Evolutionary conservation across 768 basidiomycete genomes (phyloP).

Genomic region (Lactarius hengduanensis): DNA sequence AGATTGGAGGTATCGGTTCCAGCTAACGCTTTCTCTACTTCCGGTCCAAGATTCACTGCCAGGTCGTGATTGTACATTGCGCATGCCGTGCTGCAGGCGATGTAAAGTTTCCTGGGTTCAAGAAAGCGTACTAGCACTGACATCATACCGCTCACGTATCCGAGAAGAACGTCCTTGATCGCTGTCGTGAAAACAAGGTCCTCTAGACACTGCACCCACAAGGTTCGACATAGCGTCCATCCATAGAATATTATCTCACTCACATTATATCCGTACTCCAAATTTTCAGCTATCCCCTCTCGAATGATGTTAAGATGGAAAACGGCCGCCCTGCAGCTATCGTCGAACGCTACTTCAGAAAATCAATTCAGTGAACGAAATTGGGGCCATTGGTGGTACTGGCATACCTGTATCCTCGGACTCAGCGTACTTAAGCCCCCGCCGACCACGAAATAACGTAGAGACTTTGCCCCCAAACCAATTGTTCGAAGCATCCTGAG

Average conservation of each 20-base stretch:
- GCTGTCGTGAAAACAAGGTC: slow-evolving; percentile 66
- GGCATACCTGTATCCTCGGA: too few species aligned
- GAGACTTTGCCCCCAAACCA: too few species aligned
- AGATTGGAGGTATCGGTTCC: slow-evolving; percentile 65
- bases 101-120: slow-evolving; percentile 2
- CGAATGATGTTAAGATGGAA: slow-evolving; percentile 92
- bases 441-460: too few species aligned
- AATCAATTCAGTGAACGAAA: too few species aligned
- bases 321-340: slow-evolving; percentile 85
- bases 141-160: slow-evolving; percentile 80
- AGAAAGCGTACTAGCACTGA: slow-evolving; percentile 36
- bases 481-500: too few species aligned
- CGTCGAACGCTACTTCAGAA: slow-evolving; percentile 48
- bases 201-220: slow-evolving; percentile 67
- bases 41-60: slow-evolving; percentile 57
- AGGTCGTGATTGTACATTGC: slow-evolving; percentile 68
- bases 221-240: not conserved
- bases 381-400: too few species aligned
- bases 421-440: too few species aligned
- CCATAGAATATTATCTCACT: slow-evolving; percentile 28
- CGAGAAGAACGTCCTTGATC: slow-evolving; percentile 61
- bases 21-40: slow-evolving; percentile 66
- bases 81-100: slow-evolving; percentile 61
- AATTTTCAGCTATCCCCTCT: slow-evolving; percentile 73
- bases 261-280: slow-evolving; percentile 80